Conservation (phyloP, 306 rosid genomes). For the Crataegus laevigata region DNA sequence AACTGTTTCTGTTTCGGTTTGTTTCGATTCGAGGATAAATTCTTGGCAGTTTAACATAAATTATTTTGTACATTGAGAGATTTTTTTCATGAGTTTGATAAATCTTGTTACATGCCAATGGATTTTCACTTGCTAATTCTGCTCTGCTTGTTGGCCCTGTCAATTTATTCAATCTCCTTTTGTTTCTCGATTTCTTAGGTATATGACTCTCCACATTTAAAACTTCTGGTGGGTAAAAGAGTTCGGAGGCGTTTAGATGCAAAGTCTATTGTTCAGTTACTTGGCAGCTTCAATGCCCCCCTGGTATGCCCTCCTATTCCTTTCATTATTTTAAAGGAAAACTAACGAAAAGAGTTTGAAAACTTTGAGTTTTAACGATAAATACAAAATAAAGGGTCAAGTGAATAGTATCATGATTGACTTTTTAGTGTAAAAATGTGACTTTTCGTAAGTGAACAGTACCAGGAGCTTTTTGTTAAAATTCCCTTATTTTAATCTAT, state of each 20-base stretch:
- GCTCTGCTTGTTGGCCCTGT: neutral
- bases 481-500: no score
- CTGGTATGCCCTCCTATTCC: constrained; percentile 22
- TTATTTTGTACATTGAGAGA: neutral
- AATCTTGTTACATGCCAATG: neutral
- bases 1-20: neutral
- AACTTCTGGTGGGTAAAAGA: constrained; percentile 55
- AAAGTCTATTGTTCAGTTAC: constrained; percentile 65
- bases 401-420: no score
- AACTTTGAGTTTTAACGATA: no score
- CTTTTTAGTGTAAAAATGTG: no score
- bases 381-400: no score
- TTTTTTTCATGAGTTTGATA: neutral
- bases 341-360: no score
- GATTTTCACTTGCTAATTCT: neutral
- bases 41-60: neutral
- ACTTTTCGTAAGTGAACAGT: no score
- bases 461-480: no score
- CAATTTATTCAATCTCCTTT: neutral
- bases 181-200: constrained; percentile 37
- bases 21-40: neutral
- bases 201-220: constrained; percentile 67
- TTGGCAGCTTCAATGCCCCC: constrained; percentile 66
- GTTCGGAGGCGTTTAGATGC: constrained; percentile 77
- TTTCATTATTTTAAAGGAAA: no score